Base-by-base conservation (phyloP, 2,329 filamentous ascomycete genomes). In the Didymella sp. region DNA sequence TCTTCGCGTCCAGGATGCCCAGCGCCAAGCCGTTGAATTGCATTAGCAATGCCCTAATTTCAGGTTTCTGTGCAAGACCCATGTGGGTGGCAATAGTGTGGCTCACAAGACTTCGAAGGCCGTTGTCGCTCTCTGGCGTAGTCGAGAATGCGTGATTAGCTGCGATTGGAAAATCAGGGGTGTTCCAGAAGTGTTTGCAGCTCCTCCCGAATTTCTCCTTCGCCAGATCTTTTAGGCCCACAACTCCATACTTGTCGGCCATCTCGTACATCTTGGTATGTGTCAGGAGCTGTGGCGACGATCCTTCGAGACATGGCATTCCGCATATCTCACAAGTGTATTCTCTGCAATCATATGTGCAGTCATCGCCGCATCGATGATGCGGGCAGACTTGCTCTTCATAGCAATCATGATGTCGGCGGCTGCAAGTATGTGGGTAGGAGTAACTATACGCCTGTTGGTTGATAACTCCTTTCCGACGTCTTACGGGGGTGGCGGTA, bases 41-140 rank as follows among this genome's bases (percentile, higher is more conserved):
- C 2, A 3, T 41, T 42, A 60, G 2, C 19, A 62, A 21, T 3
- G n/a, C 31, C 21, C 46, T 38, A 8, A 60, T 24, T 4, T 11
- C 46, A 3, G 35, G 31, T 2, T 56, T 49, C 6, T 60, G n/a
- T 3, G 55, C 19, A 11, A 59, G 8, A 4, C 33, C 30, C 28
- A 62, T 55, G 40, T 72, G 69, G 43, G 61, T 58, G 1, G 62
- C 51, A 2, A 76, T 60, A 59, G 33, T 72, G 62, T 7, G 71
- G 61, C 43, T 76, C 61, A 3, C 64, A 4, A 31, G 3, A 13
- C 3, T 11, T 15, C 30, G 7, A 7, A 31, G 11, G 13, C 30
- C 30, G 70, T 63, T 70, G 50, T 76, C 69, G 0, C 56, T 15
- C 1, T 70, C 59, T 0, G 62, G 55, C 1, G 73, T 74, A 0